phyloP scores from a whole-genome alignment of 2,329 filamentous ascomycete genomes.

The Botrytis squamosa region DNA sequence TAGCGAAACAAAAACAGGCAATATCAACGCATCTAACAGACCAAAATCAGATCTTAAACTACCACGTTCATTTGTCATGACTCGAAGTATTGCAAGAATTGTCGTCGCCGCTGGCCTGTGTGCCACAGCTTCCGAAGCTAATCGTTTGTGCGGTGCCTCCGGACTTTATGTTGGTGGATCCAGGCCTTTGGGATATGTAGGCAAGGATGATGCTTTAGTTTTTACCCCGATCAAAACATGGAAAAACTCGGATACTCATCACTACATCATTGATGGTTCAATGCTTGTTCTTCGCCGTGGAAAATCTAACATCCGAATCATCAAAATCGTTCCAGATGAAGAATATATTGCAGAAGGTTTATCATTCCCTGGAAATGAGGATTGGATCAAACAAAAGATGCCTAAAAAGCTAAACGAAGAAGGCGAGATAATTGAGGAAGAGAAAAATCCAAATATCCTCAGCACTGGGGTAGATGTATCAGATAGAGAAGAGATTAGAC shows the following conservation, averaged over 20 bases:
- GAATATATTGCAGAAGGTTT: constrained; percentile 33
- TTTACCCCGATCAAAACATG: constrained; percentile 63
- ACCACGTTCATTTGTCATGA: constrained; percentile 54
- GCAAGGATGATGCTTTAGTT: constrained; percentile 50
- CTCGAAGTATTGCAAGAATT: constrained; percentile 57
- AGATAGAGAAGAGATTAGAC: background rate
- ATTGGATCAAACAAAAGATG: background rate
- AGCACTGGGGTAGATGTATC: background rate
- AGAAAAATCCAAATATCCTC: background rate
- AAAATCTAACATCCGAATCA: constrained; percentile 61
- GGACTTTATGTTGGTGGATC: constrained; percentile 61
- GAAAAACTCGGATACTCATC: constrained; percentile 55
- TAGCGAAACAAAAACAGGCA: background rate
- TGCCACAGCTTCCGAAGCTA: constrained; percentile 54
- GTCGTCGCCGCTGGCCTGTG: constrained; percentile 60
- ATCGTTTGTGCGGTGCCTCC: constrained; percentile 54
- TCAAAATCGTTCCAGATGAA: constrained; percentile 58
- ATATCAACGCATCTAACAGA: constrained; percentile 46
- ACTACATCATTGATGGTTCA: constrained; percentile 59
- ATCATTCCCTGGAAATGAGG: constrained; percentile 13
- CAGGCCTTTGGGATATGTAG: constrained; percentile 46
- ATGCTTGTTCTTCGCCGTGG: constrained; percentile 61
- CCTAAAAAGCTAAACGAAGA: background rate
- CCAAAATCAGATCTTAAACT: constrained; percentile 57
- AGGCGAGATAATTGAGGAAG: constrained; percentile 1